phyloP scores from a whole-genome alignment of 2,329 filamentous ascomycete species.

The Fusarium annulatum region DNA sequence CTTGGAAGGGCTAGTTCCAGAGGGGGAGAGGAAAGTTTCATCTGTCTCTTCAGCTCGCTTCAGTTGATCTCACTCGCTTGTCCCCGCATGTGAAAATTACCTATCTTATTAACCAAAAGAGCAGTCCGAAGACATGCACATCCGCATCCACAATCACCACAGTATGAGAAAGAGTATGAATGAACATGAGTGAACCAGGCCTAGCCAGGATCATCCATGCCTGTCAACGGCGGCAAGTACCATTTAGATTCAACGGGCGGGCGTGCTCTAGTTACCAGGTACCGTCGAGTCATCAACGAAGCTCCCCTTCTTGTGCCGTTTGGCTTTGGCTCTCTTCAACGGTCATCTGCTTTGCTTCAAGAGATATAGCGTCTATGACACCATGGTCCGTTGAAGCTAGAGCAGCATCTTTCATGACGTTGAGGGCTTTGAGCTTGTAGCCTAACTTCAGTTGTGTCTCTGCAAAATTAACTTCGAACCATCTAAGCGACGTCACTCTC shows the following conservation, averaged over 20 bases:
- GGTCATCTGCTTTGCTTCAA: neutral
- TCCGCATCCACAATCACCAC: neutral
- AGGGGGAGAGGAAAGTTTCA: constrained; percentile 21
- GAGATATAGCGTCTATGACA: neutral
- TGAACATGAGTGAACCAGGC: neutral
- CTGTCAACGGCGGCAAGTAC: constrained; percentile 1
- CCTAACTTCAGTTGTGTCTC: neutral
- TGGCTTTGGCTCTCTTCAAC: neutral
- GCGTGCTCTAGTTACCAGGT: neutral
- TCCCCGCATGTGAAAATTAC: constrained; percentile 10
- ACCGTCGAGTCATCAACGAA: neutral
- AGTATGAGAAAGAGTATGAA: neutral
- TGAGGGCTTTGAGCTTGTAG: neutral
- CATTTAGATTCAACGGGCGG: constrained; percentile 13
- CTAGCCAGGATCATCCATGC: neutral
- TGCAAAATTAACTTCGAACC: constrained; percentile 2
- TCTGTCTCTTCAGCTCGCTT: constrained; percentile 10
- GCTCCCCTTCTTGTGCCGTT: neutral
- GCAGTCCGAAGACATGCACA: neutral
- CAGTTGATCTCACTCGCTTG: constrained; percentile 4
- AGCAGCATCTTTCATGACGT: constrained; percentile 11
- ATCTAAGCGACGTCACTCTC: constrained; percentile 13
- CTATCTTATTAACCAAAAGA: neutral
- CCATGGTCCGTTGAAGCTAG: constrained; percentile 13
- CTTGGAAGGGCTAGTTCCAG: neutral